Evolutionary conservation across 2,329 filamentous ascomycete genomes (phyloP), one percentile per base, ranked within the genome.

Genomic region (Parastagonospora avenae): DNA sequence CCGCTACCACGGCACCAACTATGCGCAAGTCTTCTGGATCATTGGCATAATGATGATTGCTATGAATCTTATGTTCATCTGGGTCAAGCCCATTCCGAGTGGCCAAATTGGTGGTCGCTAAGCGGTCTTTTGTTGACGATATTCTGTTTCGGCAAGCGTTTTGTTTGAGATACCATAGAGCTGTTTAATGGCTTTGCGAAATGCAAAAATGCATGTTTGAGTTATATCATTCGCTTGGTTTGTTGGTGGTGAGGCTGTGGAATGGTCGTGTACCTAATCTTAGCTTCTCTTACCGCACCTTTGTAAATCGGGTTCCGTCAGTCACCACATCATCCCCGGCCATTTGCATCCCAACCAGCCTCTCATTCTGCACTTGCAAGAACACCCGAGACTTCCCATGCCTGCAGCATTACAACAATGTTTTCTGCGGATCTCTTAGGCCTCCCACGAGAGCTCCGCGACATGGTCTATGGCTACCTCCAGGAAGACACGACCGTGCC

Each of bases 11-110:
- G 85, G 85, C 4, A 83, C 76, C 1, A 75, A 88, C 65, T 95
- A 92, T 66, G 84, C 80, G 9, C 85, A 80, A 70, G 84, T 84
- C 0, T 84, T 95, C 56, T 94, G 90, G 90, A 87, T 95, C 52
- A 91, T 93, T 65, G 92, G 92, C 2, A 78, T 87, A 33, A 86
- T 96, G 15, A 84, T 85, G 57, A 85, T 96, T 53, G 86, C 64
- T 0, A 74, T 93, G 24, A 90, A 92, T 66, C 33, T 92, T 41
- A 76, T 78, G 4, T 81, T 93, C 42, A 75, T 74, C 27, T 89
- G 86, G 86, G 83, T 89, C 50, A 77, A 76, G 39, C 84, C 84
- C 2, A 75, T 85, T 35, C 77, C 83, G 0, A 83, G 78, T 66
- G 76, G 75, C 2, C 80, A 84, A 62, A 76, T 81, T 66, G 80